Evolutionary conservation across 2,329 filamentous ascomycete species (phyloP).

Genomic region (Pseudocercospora crystallina): DNA sequence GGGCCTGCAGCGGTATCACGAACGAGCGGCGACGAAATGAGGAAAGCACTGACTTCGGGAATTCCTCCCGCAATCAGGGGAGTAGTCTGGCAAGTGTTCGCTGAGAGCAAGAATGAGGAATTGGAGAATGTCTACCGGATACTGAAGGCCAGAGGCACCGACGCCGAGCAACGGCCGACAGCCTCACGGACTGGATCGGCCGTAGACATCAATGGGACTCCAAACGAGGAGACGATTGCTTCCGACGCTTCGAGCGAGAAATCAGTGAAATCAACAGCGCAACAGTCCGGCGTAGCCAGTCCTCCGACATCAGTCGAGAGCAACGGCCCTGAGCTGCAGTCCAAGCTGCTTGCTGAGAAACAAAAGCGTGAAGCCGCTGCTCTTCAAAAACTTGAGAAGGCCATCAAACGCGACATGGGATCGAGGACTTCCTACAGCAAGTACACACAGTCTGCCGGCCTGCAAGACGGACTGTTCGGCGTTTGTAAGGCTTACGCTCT

Average conservation of each 20-base stretch:
- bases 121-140: conserved; percentile 85
- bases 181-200: conserved; percentile 24
- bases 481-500: conserved; percentile 97
- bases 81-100: conserved; percentile 98
- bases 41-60: conserved; percentile 84
- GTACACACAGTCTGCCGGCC: conserved; percentile 83
- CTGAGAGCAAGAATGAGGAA: conserved; percentile 91
- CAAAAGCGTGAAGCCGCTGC: conserved; percentile 73
- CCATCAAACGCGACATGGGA: conserved; percentile 86
- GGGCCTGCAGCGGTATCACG: conserved; percentile 84
- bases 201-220: conserved; percentile 53
- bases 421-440: conserved; percentile 95
- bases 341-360: conserved; percentile 66
- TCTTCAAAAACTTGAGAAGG: conserved; percentile 82
- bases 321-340: conserved; percentile 55
- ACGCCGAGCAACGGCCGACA: conserved; percentile 58
- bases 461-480: conserved; percentile 91
- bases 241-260: conserved; percentile 85
- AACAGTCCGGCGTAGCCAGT: conserved; percentile 47
- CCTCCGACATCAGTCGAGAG: conserved; percentile 31
- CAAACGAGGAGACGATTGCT: conserved; percentile 57
- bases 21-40: conserved; percentile 85
- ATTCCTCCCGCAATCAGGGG: conserved; percentile 94
- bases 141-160: conserved; percentile 74
- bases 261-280: conserved; percentile 69